phyloP scores from a whole-genome alignment of 495 filamentous ascomycete genomes.

The Penicillium diatomitis region DNA sequence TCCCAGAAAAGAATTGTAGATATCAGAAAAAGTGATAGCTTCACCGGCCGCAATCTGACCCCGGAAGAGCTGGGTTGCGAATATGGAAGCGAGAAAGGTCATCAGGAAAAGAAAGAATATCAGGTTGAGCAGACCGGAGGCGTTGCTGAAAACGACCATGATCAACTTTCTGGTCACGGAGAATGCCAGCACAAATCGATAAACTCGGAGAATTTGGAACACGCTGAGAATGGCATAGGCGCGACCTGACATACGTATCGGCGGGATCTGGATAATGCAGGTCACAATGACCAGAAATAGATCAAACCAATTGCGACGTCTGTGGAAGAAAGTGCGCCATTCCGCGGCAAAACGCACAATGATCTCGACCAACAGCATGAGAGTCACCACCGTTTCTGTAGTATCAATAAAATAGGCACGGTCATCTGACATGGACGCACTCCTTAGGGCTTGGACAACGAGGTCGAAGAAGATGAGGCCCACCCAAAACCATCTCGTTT shows the following conservation, averaged over 20 bases:
- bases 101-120: conserved; percentile 95
- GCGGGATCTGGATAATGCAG: conserved; percentile 75
- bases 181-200: conserved; percentile 84
- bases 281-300: conserved; percentile 70
- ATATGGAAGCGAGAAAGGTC: conserved; percentile 86
- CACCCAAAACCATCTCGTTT: conserved; percentile 72
- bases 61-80: conserved; percentile 87
- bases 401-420: conserved; percentile 49
- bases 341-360: conserved; percentile 65
- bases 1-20: conserved; percentile 91
- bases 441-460: conserved; percentile 64
- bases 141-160: conserved; percentile 77
- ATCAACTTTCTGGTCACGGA: conserved; percentile 80
- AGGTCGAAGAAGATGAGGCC: conserved; percentile 69
- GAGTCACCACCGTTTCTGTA: conserved; percentile 69
- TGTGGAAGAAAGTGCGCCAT: conserved; percentile 69
- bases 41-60: conserved; percentile 63
- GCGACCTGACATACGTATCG: conserved; percentile 65
- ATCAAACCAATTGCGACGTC: conserved; percentile 68
- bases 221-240: conserved; percentile 83
- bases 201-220: conserved; percentile 88
- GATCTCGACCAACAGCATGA: conserved; percentile 77
- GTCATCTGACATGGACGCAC: conserved; percentile 54
- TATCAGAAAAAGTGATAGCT: conserved; percentile 69
- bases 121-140: conserved; percentile 84